Percentiles rank a stretch among this genome's conserved stretches.
These are phyloP conservation scores for Debaryomyces robertsiae DNA, from an alignment of 1,139 yeast genomes.

Conservation along the genomic window DNA sequence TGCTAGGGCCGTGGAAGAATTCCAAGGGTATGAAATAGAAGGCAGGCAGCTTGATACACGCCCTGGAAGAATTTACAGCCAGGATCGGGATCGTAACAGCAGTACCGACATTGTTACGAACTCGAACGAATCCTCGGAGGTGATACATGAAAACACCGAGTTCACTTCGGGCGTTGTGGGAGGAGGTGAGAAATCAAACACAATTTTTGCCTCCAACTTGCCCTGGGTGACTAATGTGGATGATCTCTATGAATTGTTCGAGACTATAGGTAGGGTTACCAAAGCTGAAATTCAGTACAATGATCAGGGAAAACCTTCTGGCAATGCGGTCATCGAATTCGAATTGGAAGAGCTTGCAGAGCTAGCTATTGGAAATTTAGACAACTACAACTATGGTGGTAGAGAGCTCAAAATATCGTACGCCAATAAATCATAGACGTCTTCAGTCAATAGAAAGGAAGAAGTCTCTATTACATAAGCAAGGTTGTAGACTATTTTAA, in stretches of 20 bases:
- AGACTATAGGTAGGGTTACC: conserved; percentile 75
- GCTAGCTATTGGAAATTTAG: conserved; percentile 70
- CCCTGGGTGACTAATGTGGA: conserved; percentile 88
- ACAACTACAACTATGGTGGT: conserved; percentile 84
- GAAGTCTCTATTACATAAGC: conserved; percentile 6
- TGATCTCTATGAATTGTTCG: conserved; percentile 84
- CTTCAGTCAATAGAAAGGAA: too few relatives aligned
- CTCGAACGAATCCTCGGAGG: conserved; percentile 8
- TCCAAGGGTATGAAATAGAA: conserved; percentile 66
- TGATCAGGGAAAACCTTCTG: conserved; percentile 70
- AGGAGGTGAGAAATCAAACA: conserved; percentile 63
- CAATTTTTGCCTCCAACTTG: conserved; percentile 73
- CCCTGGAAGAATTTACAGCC: conserved; percentile 45
- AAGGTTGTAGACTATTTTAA: background rate
- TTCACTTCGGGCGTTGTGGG: conserved; percentile 68
- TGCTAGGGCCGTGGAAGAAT: conserved; percentile 58
- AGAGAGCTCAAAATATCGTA: conserved; percentile 68
- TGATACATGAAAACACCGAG: conserved; percentile 43
- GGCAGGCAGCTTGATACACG: conserved; percentile 74
- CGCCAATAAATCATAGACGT: conserved; percentile 43
- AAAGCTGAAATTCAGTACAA: conserved; percentile 78
- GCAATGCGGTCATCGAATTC: conserved; percentile 83
- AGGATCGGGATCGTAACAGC: conserved; percentile 11
- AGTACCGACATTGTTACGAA: conserved; percentile 8
- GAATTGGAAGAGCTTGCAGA: conserved; percentile 71